Base-by-base conservation (phyloP, 2,329 filamentous ascomycete genomes). In the Remersonia thermophila region DNA sequence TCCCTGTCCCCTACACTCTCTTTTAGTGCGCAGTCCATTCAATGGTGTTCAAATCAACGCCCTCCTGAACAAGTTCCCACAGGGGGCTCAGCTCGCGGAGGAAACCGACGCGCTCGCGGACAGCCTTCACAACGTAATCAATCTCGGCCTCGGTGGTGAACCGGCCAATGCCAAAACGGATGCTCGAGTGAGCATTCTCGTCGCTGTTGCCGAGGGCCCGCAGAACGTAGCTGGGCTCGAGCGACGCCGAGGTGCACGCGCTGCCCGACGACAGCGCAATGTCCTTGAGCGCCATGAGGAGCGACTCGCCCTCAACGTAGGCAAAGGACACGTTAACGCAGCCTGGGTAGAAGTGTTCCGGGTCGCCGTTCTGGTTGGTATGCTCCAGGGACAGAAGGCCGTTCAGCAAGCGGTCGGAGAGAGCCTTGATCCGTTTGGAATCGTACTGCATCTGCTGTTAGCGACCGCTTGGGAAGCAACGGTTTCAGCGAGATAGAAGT, bases 281-380 rank as follows among this genome's bases (percentile, higher is more conserved):
- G 50, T 98, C 91, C 63, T 98, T 98, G 31, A 98, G 66, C 0
- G 91, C 91, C 91, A 98, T 98, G 45, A 98, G 71, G 1, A 98
- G 78, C 2, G 91, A 96, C 62, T 98, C 91, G 48, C 91, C 91
- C 62, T 98, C 91, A 4, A 98, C 86, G 53, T 98, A 98, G 25
- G 91, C 89, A 55, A 98, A 98, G 0, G 91, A 98, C 9, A 98
- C 83, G 58, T 98, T 98, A 43, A 98, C 89, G 51, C 91, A 98
- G 44, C 91, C 91, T 2, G 91, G 86, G 57, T 98, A 98, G 59
- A 93, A 93, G 35, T 75, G 71, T 4, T 80, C 61, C 2, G 78
- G 70, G 49, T 91, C 85, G 34, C 91, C 91, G 53, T 98, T 98
- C 50, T 94, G 78, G 7, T 71, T 74, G 2, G 91, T 94, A 61